Base-by-base conservation (phyloP, 805 yeast species). In the Candida krabiensis region DNA sequence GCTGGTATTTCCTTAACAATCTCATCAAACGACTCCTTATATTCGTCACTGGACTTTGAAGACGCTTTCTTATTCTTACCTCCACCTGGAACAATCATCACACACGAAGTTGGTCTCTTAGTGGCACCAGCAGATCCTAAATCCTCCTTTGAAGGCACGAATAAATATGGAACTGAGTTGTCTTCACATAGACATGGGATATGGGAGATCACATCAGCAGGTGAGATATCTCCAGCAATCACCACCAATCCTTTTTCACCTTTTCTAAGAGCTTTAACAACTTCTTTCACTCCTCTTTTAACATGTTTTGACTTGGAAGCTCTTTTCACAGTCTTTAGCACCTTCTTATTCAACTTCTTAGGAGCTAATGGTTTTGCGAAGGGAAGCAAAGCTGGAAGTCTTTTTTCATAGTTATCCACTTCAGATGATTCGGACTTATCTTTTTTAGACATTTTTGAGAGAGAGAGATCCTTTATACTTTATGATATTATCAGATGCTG, bases 61-160 rank as follows among this genome's bases (percentile, higher is more conserved):
- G 77, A 77, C 66, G 83, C 84, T 71, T 81, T 84, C 58, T 86
- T 77, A 66, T 80, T 79, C 44, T 90, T 89, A 40, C 96, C 95
- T 37, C 96, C 95, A 41, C 96, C 96, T 55, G 99, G 99, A 38
- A 90, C 93, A 54, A 93, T 79, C 88, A 93, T 87, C 21, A 93
- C 96, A 64, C 96, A 90, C 26, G 97, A 88, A 26, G 99, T 93
- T 53, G 99, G 98, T 75, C 99, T 85, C 75, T 93, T 93, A 41
- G 99, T 93, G 46, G 97, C 96, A 61, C 98, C 98, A 18, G 99
- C 99, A 47, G 96, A 86, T 24, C 99, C 99, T 51, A 93, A 77
- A 62, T 93, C 98, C 71, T 93, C 97, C 70, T 93, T 93, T 35
- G 97, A 89, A 56, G 99, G 99, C 47, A 93, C 79, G 67, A 93